A percentile compares a stretch with the other conserved stretches of the same genome.
Evolutionary conservation across 305 asterid species (phyloP).

Genomic region (Solanum hybrid): DNA sequence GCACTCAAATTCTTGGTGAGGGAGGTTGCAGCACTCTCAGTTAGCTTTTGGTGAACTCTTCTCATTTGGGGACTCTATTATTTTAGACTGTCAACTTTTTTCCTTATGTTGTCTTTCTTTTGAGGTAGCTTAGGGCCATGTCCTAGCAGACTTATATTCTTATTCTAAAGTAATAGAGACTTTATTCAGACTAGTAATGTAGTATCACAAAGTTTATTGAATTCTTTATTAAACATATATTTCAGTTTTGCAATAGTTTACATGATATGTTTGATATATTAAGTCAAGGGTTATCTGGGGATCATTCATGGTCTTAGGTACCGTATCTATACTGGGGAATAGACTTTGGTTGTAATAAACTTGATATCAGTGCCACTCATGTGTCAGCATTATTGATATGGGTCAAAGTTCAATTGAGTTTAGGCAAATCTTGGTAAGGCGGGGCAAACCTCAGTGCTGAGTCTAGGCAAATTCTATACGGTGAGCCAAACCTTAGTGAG

Average conservation of each 20-base stretch:
- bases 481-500: not conserved
- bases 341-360: not conserved
- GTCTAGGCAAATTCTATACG: not conserved
- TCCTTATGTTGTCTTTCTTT: not conserved
- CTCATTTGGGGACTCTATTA: too few species aligned
- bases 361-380: not conserved
- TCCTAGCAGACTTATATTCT: not conserved
- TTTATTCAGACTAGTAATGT: not conserved
- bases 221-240: not conserved
- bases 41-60: too few species aligned
- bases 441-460: not conserved
- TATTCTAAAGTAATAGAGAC: not conserved
- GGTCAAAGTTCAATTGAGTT: not conserved
- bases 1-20: too few species aligned
- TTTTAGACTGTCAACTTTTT: too few species aligned
- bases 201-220: not conserved
- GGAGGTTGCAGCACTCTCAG: too few species aligned
- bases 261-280: too few species aligned
- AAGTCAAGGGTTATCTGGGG: not conserved
- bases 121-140: not conserved
- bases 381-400: not conserved
- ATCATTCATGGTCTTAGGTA: not conserved
- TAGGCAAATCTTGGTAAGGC: not conserved
- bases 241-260: not conserved
- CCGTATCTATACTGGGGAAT: not conserved